A percentile compares a stretch with the other conserved stretches of the same genome.
Evolutionary conservation across 2,329 filamentous ascomycete genomes (phyloP).

Genomic region (Lachnellula suecica): DNA sequence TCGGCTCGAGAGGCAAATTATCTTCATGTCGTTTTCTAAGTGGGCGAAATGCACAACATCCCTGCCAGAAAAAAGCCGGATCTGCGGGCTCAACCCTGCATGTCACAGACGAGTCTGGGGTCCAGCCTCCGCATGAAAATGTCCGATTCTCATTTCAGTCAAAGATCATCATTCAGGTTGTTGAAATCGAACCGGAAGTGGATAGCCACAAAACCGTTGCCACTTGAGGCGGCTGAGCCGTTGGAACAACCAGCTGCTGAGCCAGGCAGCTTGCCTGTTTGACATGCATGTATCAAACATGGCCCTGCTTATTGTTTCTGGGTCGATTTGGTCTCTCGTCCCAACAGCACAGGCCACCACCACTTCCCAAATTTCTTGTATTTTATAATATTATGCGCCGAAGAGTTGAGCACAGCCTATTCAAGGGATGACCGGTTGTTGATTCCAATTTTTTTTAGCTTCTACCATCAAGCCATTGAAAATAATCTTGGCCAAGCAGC

Average conservation of each 20-base stretch:
- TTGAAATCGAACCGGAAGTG: background rate
- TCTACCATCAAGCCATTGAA: too few species aligned
- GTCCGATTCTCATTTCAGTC: background rate
- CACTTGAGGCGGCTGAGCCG: background rate
- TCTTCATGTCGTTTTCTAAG: background rate
- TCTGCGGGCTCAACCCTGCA: background rate
- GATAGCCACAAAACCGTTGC: too few species aligned
- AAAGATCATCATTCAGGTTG: background rate
- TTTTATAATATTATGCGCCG: too few species aligned
- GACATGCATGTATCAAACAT: background rate
- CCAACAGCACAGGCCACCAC: too few species aligned
- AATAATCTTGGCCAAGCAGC: too few species aligned
- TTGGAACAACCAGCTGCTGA: background rate
- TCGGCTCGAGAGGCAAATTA: slow-evolving; percentile 8
- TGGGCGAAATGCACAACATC: background rate
- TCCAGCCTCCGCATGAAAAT: background rate
- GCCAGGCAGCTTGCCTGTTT: background rate
- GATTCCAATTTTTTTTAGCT: too few species aligned
- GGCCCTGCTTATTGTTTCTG: background rate
- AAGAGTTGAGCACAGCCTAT: too few species aligned
- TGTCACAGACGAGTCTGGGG: background rate
- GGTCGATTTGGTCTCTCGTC: background rate
- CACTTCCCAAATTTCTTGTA: too few species aligned
- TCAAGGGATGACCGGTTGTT: too few species aligned
- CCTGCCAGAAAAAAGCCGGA: slow-evolving; percentile 3